Evolutionary conservation across 2,329 filamentous ascomycete species (phyloP), one percentile per base, ranked within the genome.

Genomic region (Penicillium fuscoglaucum): DNA sequence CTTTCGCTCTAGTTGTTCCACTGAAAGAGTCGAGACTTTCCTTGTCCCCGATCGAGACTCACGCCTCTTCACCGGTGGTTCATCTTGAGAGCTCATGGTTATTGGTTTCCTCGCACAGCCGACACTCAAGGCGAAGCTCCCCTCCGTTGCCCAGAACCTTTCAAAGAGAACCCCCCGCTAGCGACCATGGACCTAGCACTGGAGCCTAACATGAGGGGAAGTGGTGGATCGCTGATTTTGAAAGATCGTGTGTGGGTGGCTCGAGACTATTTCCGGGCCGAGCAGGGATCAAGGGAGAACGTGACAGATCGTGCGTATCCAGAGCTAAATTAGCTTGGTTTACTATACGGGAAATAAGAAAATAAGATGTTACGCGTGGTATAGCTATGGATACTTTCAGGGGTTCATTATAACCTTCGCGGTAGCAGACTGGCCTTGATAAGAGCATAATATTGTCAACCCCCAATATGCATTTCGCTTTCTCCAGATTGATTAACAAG

Each of bases 1-100:
- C 70, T 86, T 86, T 51, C 83, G 76, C 65, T 85, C 83, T 49
- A 86, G 74, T 66, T 85, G 83, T 58, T 83, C 83, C 33, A 81
- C 78, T 17, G 83, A 84, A 55, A 86, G 74, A 10, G 82, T 82
- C 39, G 80, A 81, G 43, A 85, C 83, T 68, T 82, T 85, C 58
- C 83, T 79, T 45, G 82, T 83, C 12, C 83, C 83, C 37, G 82
- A 81, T 69, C 83, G 77, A 46, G 83, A 83, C 52, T 76, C 74
- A 29, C 73, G 69, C 59, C 69, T 74, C 56, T 68, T 74, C n/a
- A 61, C 55, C 19, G 61, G 58, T 1, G 65, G 66, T 35, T 53
- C 59, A 26, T 65, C 67, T 55, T 67, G 62, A 58, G 63, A 68
- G 63, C 68, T 70, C 59, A 61, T 71, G 54, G 41, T 37, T 52